Base-by-base conservation (phyloP, 2,329 filamentous ascomycete genomes). In the Pseudogymnoascus verrucosus region DNA sequence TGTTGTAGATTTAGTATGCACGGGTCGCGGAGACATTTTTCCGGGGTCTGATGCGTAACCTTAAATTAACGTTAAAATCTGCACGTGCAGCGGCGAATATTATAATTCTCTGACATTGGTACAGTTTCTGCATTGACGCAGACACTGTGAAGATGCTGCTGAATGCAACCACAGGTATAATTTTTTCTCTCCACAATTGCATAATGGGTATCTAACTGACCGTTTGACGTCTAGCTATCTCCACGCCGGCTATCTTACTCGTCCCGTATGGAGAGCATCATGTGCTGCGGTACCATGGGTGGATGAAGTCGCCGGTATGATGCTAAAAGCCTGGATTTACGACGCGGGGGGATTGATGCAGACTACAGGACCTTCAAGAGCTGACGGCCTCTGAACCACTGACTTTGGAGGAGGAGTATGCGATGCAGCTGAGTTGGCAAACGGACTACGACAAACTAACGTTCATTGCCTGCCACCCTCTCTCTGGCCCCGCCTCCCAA, bases 371-470 rank as follows among this genome's bases (percentile, higher is more conserved):
- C 57, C 89, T 97, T 40, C 93, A 89, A 78, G 80, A 86, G 75
- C 88, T 89, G 62, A 98, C 93, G 0, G 92, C 93, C 0, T 97
- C 93, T 0, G 92, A 97, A 67, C 90, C 88, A 0, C 82, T 98
- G 61, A 87, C 84, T 0, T 79, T 97, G 0, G 80, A 85, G 0
- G 89, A 96, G 72, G 93, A 98, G 79, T 91, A 95, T 75, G 84
- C 85, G 60, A 98, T 97, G 87, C 93, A 97, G 75, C 77, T 78
- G n/a, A 91, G 87, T 67, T 98, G 93, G 93, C 87, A 92, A 39
- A 78, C 78, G 19, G 90, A 95, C 44, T 76, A 78, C 26, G 93
- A 98, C 76, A 98, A 98, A 77, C 76, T 98, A 66, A 98, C 93
- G 0, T 98, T 97, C 70, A 96, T 98, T 73, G 76, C 90, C 62